A percentile compares a stretch with the other conserved stretches of the same genome.
phyloP scores from a whole-genome alignment of 768 basidiomycete genomes.

The Boletellus ananas region DNA sequence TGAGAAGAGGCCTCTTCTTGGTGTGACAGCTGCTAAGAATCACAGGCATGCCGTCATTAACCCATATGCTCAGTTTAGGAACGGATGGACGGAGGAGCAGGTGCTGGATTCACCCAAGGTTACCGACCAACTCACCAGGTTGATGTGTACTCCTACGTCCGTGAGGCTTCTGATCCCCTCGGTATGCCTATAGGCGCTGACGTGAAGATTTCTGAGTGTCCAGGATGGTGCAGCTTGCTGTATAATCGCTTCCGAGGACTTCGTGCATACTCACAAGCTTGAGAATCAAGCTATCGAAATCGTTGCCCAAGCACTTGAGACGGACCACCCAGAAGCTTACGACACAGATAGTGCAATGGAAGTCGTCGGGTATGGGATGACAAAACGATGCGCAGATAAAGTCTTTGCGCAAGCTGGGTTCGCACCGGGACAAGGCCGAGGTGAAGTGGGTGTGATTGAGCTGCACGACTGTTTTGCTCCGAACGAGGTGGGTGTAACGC shows the following conservation, averaged over 20 bases:
- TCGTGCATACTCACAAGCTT: conserved; percentile 63
- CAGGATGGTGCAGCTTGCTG: conserved; percentile 75
- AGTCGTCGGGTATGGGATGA: conserved; percentile 71
- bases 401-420: conserved; percentile 71
- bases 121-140: conserved; percentile 66
- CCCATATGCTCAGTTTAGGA: conserved; percentile 78
- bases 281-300: conserved; percentile 87
- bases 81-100: conserved; percentile 70
- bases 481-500: conserved; percentile 52
- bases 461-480: conserved; percentile 82
- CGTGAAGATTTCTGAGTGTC: not conserved
- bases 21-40: conserved; percentile 64
- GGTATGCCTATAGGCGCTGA: not conserved
- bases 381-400: conserved; percentile 58
- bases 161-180: conserved; percentile 33
- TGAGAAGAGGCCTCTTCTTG: not conserved
- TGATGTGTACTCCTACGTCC: conserved; percentile 85
- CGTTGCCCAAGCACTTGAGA: conserved; percentile 56
- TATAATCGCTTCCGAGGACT: conserved; percentile 72
- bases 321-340: conserved; percentile 61
- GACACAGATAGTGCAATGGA: conserved; percentile 69
- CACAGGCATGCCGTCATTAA: conserved; percentile 76
- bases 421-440: conserved; percentile 52
- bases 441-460: conserved; percentile 77
- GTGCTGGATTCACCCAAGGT: conserved; percentile 64